phyloP scores from a whole-genome alignment of 2,329 filamentous ascomycete species.

The Trematosphaeria pertusa region DNA sequence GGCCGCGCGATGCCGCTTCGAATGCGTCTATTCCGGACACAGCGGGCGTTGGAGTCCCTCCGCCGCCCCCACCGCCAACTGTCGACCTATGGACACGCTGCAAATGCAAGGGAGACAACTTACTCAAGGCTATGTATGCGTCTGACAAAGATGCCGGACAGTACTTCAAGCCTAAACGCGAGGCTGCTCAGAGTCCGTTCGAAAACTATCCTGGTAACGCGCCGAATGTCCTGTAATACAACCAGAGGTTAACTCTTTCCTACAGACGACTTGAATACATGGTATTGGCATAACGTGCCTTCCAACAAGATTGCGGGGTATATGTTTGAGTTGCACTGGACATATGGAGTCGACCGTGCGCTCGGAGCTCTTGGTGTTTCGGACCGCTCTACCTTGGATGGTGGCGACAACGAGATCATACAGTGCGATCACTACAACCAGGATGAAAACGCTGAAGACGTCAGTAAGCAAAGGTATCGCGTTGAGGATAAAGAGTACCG shows the following conservation, averaged over 20 bases:
- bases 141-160: neutral
- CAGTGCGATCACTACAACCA: slow-evolving; percentile 16
- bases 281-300: neutral
- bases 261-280: neutral
- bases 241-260: too few relatives aligned
- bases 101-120: neutral
- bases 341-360: slow-evolving; percentile 23
- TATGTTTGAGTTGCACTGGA: slow-evolving; percentile 13
- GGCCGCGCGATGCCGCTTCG: too few relatives aligned
- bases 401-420: slow-evolving; percentile 20
- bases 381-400: slow-evolving; percentile 17
- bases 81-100: neutral
- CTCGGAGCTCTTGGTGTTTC: slow-evolving; percentile 19
- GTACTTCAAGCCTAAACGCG: neutral
- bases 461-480: slow-evolving; percentile 15
- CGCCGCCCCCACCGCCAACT: neutral
- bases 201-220: neutral
- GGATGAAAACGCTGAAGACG: slow-evolving; percentile 3
- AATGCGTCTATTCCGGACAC: too few relatives aligned
- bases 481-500: slow-evolving; percentile 15
- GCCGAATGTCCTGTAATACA: neutral
- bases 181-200: neutral
- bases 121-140: neutral
- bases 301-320: neutral
- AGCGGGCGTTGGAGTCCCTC: neutral